These are phyloP conservation scores for Fusarium sp. DNA, from an alignment of 2,329 filamentous ascomycete species.

Conservation along the genomic window DNA sequence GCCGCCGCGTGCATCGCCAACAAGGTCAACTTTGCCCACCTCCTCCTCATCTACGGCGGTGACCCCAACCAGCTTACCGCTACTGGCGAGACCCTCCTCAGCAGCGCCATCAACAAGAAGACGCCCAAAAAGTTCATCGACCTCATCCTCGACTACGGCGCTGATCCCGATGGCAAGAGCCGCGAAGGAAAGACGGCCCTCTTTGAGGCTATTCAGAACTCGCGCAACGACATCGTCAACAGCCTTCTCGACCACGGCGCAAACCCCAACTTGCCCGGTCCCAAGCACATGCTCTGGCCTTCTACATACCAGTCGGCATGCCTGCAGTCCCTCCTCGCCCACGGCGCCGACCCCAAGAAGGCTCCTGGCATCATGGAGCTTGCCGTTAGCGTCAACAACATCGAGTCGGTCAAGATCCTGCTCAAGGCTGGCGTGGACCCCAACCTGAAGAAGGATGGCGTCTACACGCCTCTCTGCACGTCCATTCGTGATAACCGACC, in stretches of 20 bases:
- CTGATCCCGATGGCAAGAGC: constrained; percentile 67
- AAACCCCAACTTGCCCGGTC: constrained; percentile 73
- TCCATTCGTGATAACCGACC: constrained; percentile 72
- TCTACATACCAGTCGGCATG: constrained; percentile 66
- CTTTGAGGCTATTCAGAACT: constrained; percentile 67
- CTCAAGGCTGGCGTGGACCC: constrained; percentile 67
- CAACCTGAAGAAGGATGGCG: constrained; percentile 70
- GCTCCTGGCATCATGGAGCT: constrained; percentile 71
- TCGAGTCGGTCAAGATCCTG: constrained; percentile 67
- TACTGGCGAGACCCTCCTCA: constrained; percentile 68
- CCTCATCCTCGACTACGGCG: constrained; percentile 67
- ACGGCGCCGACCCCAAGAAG: constrained; percentile 68
- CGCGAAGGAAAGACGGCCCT: constrained; percentile 69
- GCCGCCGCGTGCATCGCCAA: constrained; percentile 59
- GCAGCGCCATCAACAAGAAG: constrained; percentile 67
- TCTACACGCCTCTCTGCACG: constrained; percentile 73
- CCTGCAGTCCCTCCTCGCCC: constrained; percentile 65
- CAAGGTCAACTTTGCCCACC: constrained; percentile 65
- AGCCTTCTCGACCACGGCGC: constrained; percentile 64
- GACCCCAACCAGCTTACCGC: constrained; percentile 62
- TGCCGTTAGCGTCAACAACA: constrained; percentile 69
- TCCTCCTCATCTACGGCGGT: constrained; percentile 69
- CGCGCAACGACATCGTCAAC: constrained; percentile 65
- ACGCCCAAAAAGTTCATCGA: constrained; percentile 64
- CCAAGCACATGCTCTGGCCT: constrained; percentile 75